Base-by-base conservation (phyloP, 2,329 filamentous ascomycete genomes). In the Trematosphaeria pertusa region DNA sequence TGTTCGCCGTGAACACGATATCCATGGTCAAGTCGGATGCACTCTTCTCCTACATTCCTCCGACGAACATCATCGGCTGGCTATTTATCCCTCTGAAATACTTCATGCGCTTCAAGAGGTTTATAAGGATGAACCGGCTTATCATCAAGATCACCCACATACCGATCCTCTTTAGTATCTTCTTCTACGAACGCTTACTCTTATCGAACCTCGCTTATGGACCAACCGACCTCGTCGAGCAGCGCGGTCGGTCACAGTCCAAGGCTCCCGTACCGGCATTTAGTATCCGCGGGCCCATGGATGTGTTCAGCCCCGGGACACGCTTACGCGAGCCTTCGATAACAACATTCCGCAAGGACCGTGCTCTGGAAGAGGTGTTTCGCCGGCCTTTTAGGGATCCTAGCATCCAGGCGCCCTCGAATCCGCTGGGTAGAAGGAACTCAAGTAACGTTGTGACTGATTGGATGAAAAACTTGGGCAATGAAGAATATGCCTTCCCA, bases 11-110 rank as follows among this genome's bases (percentile, higher is more conserved):
- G 70, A 97, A 97, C 67, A 95, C 93, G 4, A 96, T 97, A 38
- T 95, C 91, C 4, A 95, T 96, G 89, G 93, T 97, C 56, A 97
- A 97, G 72, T 96, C 94, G n/a, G 93, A 97, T 69, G 89, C 91
- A 0, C 78, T 97, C 0, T 97, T 97, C 76, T 95, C 91, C 3
- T 97, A 97, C 67, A 84, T 97, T 50, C 89, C 93, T 1, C 93
- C 93, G 0, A 87, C 89, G 11, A 97, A 97, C 66, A 88, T 97
- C 21, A 82, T 97, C 53, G 92, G 90, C 1, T 97, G 92, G 93
- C 67, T 93, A 0, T 77, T 96, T 20, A 91, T 91, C 62, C 93
- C 93, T 0, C 71, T 95, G 34, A 83, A 92, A 53, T 96, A 88
- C 67, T 76, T 85, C 60, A 85, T 97, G 76, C 85, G 91, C 0